Conservation (phyloP, 2,329 filamentous ascomycete species). For the Aspergillus tamarii region DNA sequence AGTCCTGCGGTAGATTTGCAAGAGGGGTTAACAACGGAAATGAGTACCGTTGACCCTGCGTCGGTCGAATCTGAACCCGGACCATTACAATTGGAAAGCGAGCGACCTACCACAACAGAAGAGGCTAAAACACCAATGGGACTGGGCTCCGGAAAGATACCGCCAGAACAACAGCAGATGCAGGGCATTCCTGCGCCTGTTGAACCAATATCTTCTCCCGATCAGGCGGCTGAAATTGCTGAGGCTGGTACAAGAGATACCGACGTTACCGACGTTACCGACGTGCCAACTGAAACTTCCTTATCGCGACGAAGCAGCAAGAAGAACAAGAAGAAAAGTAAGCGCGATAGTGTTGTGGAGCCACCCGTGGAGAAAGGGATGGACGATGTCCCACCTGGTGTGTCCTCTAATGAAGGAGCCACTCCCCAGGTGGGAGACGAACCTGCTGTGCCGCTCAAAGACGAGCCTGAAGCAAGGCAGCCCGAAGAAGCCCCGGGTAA, state of each 20-base stretch:
- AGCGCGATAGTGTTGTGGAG: constrained; percentile 19
- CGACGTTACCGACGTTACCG: neutral
- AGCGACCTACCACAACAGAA: neutral
- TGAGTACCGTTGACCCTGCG: neutral
- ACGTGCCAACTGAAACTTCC: constrained; percentile 13
- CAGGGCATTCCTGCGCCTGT: neutral
- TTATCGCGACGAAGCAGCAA: constrained; percentile 23
- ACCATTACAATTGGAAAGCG: neutral
- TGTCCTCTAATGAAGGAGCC: constrained; percentile 1
- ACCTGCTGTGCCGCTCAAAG: constrained; percentile 20
- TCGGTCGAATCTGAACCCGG: neutral
- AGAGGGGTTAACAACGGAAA: neutral
- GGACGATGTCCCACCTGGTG: constrained; percentile 7
- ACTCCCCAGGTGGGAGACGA: constrained; percentile 1
- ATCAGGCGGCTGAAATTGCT: neutral
- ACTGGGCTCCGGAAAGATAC: neutral
- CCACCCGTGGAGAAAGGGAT: constrained; percentile 9
- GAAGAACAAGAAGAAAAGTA: constrained; percentile 29
- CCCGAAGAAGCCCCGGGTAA: neutral
- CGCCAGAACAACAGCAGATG: neutral
- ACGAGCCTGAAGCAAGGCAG: constrained; percentile 6
- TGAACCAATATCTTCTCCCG: neutral
- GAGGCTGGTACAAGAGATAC: constrained; percentile 3
- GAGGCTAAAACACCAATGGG: neutral
- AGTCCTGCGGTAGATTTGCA: neutral